phyloP scores from a whole-genome alignment of 768 basidiomycete species.

The Naganishia vaughanmartiniae region DNA sequence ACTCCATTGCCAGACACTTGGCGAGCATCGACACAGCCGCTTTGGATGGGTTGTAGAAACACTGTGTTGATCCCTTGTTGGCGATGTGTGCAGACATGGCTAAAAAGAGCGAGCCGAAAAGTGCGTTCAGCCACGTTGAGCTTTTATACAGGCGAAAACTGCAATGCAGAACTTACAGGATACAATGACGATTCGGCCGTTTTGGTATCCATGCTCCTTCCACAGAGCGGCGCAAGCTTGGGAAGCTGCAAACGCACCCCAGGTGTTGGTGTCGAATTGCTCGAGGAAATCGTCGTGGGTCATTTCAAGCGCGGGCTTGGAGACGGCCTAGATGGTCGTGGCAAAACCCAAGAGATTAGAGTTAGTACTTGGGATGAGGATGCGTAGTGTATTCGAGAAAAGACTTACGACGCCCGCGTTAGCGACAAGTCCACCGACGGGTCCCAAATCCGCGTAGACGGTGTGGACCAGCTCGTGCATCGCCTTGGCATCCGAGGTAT shows the following conservation, averaged over 20 bases:
- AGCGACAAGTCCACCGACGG: conserved; percentile 46
- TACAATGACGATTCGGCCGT: conserved; percentile 46
- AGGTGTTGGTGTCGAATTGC: conserved; percentile 42
- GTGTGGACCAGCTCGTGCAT: conserved; percentile 38
- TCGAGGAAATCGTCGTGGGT: conserved; percentile 44
- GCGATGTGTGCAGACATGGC: conserved; percentile 43
- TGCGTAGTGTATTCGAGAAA: too few species aligned
- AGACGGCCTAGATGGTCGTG: conserved; percentile 2
- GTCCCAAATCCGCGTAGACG: conserved; percentile 45
- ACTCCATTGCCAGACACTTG: conserved; percentile 46
- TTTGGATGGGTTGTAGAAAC: conserved; percentile 48
- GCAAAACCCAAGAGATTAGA: neutral
- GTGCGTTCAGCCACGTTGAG: neutral
- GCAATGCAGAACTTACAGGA: conserved; percentile 39
- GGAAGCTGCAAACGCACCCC: conserved; percentile 43
- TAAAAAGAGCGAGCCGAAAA: conserved; percentile 3
- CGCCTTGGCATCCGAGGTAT: conserved; percentile 41
- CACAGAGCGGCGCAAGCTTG: conserved; percentile 46
- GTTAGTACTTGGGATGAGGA: neutral
- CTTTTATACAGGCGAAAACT: neutral
- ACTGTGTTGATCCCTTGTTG: conserved; percentile 38
- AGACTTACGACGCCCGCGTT: conserved; percentile 41
- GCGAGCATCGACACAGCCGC: conserved; percentile 43
- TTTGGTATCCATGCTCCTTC: conserved; percentile 46
- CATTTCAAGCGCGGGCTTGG: conserved; percentile 45